A percentile compares a stretch with the other conserved stretches of the same genome.
phyloP scores from a whole-genome alignment of 2,329 filamentous ascomycete species.

The Orbilia javanica region DNA sequence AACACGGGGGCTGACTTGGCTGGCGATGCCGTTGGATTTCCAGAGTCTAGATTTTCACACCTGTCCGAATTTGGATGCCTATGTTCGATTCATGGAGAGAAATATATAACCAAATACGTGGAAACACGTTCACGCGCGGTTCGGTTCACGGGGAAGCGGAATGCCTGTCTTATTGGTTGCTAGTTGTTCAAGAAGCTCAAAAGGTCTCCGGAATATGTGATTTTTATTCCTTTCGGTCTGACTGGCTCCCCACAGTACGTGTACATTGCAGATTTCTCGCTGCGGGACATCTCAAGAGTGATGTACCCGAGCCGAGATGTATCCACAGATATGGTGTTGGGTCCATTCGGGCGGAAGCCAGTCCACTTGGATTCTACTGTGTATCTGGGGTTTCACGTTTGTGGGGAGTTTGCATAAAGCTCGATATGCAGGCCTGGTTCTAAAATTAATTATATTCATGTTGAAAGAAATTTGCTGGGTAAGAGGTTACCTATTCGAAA shows the following conservation, averaged over 20 bases:
- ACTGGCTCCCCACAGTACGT: slow-evolving; percentile 11
- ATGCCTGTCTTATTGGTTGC: slow-evolving; percentile 15
- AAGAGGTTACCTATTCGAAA: slow-evolving; percentile 16
- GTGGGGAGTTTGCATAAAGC: slow-evolving; percentile 19
- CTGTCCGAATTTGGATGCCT: neutral
- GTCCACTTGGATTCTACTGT: neutral
- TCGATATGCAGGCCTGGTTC: slow-evolving; percentile 15
- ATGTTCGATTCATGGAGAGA: neutral
- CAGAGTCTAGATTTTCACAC: neutral
- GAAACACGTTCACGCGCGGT: slow-evolving; percentile 16
- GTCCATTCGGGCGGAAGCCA: slow-evolving; percentile 10
- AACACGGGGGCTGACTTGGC: neutral
- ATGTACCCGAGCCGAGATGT: slow-evolving; percentile 3
- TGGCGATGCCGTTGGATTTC: neutral
- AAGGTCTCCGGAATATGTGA: slow-evolving; percentile 1
- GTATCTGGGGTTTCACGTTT: slow-evolving; percentile 17
- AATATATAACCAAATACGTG: slow-evolving; percentile 9
- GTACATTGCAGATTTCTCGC: slow-evolving; percentile 1
- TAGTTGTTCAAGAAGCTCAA: neutral
- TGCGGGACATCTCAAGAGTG: neutral
- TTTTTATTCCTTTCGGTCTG: neutral
- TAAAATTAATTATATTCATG: slow-evolving; percentile 26
- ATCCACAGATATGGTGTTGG: slow-evolving; percentile 9
- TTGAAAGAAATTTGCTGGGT: neutral
- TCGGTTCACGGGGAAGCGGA: slow-evolving; percentile 42